Evolutionary conservation across 2,329 filamentous ascomycete species (phyloP).

Genomic region (Cryphonectria naterciae): DNA sequence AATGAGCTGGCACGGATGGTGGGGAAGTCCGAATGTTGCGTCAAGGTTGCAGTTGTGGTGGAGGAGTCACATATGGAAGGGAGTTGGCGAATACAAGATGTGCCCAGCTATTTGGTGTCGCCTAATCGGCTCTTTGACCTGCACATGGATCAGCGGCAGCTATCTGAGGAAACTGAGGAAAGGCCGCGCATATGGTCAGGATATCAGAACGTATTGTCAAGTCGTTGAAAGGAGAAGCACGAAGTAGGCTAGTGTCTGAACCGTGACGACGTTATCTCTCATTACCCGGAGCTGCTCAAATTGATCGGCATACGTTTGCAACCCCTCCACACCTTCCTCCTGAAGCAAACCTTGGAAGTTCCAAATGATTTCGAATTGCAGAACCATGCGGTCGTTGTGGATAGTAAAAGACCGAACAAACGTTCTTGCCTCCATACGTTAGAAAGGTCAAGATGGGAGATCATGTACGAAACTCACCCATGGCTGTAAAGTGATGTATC

Average conservation of each 20-base stretch:
- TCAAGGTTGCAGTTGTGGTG: slow-evolving; percentile 12
- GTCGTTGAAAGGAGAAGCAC: background rate
- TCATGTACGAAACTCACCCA: background rate
- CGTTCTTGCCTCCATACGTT: background rate
- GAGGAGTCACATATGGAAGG: slow-evolving; percentile 13
- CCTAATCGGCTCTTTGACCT: slow-evolving; percentile 12
- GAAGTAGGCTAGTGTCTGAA: too few species aligned
- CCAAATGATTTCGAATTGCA: background rate
- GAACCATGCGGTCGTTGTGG: too few species aligned
- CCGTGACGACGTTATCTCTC: background rate
- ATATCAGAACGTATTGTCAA: background rate
- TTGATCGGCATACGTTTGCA: background rate
- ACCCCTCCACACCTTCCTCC: background rate
- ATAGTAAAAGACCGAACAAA: background rate
- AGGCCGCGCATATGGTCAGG: background rate
- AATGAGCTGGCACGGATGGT: background rate
- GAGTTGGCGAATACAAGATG: background rate
- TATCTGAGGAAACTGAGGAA: background rate
- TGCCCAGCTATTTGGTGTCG: slow-evolving; percentile 3
- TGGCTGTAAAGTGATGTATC: too few species aligned
- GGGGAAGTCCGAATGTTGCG: background rate
- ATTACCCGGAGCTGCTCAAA: background rate
- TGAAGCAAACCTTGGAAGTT: background rate
- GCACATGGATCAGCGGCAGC: slow-evolving; percentile 11
- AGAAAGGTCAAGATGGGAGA: background rate